Evolutionary conservation across 1,284 basidiomycete genomes (phyloP), one percentile per base, ranked within the genome.

Genomic region (Ganoderma sinense): DNA sequence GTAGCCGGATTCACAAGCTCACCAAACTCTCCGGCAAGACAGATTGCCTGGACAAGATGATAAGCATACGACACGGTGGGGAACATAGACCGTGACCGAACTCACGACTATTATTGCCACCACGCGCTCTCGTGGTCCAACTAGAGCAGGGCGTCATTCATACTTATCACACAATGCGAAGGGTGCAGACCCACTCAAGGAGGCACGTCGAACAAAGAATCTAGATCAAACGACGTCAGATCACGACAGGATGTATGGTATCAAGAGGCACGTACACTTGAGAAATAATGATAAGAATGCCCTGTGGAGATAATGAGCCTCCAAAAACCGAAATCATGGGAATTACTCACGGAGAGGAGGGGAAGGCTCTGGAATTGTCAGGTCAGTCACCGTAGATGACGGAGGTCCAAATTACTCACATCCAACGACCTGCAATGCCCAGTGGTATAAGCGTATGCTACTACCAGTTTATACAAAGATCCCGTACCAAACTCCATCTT

Each of bases 171-270:
- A 14, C 11, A 31, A 55, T 16, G 51, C 33, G 13, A 33, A 18
- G 13, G 43, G 62, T 14, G 16, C 4, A 26, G 51, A 55, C 36
- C 2, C 29, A 64, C 63, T 64, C 36, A 64, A 41, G n/a, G 29
- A 64, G 51, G 51, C 63, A 18, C 63, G 48, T 36, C 51, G 48
- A n/a, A 51, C 33, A 23, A 64, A 64, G 31, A 64, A 64, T 29
- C 63, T 64, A 29, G 36, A 39, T n/a, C 45, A 26, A 26, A 40
- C 4, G 10, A 40, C 6, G 11, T 48, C 10, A 64, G 31, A 11
- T 39, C 36, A 11, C 4, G 13, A 5, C 36, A 51, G 3, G 29
- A 23, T n/a, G 1, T 4, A n/a, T 7, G 16, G 10, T 2, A 18
- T 39, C 10, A 4, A 5, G 16, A 20, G 33, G 11, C 20, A 41